A percentile compares a stretch with the other conserved stretches of the same genome.
Conservation (phyloP, 2,329 filamentous ascomycete species). For the Fusarium mundagurra region DNA sequence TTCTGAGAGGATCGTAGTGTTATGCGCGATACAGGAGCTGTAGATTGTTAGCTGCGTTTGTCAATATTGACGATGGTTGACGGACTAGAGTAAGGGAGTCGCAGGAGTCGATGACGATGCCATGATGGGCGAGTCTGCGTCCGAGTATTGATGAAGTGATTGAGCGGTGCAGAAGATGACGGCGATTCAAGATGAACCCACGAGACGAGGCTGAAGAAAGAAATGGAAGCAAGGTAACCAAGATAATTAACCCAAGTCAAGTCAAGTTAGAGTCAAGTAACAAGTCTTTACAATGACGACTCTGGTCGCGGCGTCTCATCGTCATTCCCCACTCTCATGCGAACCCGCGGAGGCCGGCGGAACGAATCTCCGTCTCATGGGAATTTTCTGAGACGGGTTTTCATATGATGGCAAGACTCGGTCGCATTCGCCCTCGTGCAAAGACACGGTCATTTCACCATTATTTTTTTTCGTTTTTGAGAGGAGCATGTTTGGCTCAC, state of each 20-base stretch:
- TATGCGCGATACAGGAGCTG: constrained; percentile 93
- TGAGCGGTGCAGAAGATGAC: neutral
- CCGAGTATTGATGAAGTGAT: neutral
- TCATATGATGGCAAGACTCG: constrained; percentile 27
- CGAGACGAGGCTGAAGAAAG: neutral
- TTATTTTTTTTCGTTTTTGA: neutral
- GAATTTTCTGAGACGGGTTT: constrained; percentile 36
- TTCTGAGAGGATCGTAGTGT: constrained; percentile 91
- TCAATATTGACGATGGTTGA: constrained; percentile 18
- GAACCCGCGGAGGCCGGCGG: constrained; percentile 12
- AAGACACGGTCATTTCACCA: neutral
- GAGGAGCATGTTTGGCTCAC: constrained; percentile 31
- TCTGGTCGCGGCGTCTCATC: constrained; percentile 24
- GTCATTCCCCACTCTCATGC: constrained; percentile 38
- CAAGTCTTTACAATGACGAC: constrained; percentile 39
- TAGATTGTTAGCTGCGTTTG: neutral
- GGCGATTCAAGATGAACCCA: neutral
- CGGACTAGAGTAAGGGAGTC: constrained; percentile 79
- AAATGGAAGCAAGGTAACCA: neutral
- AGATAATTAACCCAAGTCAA: neutral
- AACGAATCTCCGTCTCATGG: constrained; percentile 36
- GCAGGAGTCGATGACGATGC: constrained; percentile 75
- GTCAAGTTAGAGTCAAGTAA: neutral
- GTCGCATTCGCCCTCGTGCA: neutral
- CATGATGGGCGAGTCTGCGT: constrained; percentile 56